A percentile compares a stretch with the other conserved stretches of the same genome.
These are phyloP conservation scores for Aspergillus fumigatiaffinis DNA, from an alignment of 2,329 filamentous ascomycete genomes.

Conservation along the genomic window DNA sequence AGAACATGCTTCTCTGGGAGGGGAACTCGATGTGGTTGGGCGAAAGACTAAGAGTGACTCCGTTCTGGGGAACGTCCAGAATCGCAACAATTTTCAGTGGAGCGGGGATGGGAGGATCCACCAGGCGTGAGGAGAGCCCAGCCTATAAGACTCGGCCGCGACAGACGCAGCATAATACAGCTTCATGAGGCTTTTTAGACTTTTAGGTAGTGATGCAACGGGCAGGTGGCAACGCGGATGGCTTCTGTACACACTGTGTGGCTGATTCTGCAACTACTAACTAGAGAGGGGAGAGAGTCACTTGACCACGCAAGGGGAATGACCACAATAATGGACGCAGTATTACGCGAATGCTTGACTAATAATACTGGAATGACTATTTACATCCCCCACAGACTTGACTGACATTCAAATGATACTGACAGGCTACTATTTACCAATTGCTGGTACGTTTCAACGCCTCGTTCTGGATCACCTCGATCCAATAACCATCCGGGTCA, in stretches of 20 bases:
- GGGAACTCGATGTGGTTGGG: not conserved
- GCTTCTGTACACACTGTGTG: not conserved
- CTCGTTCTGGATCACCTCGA: slow-evolving; percentile 69
- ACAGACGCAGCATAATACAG: not conserved
- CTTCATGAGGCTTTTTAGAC: not conserved
- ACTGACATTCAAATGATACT: not conserved
- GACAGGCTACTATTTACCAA: slow-evolving; percentile 24
- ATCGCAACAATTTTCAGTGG: slow-evolving; percentile 4
- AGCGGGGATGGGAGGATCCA: slow-evolving; percentile 15
- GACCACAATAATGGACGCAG: not conserved
- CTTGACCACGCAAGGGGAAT: not conserved
- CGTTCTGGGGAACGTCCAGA: not conserved
- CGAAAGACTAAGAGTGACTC: not conserved
- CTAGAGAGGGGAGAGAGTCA: not conserved
- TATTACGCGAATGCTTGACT: not conserved
- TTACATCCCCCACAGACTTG: not conserved
- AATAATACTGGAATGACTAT: not conserved
- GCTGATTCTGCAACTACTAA: too few relatives aligned
- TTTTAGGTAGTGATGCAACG: not conserved
- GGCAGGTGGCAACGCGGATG: not conserved
- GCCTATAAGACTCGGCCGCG: slow-evolving; percentile 16
- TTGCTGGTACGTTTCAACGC: slow-evolving; percentile 40
- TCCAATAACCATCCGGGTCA: slow-evolving; percentile 84
- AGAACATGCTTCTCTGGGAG: not conserved
- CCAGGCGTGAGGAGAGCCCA: not conserved